Base-by-base conservation (phyloP, 805 yeast species). In the Schwanniomyces polymorphus region DNA sequence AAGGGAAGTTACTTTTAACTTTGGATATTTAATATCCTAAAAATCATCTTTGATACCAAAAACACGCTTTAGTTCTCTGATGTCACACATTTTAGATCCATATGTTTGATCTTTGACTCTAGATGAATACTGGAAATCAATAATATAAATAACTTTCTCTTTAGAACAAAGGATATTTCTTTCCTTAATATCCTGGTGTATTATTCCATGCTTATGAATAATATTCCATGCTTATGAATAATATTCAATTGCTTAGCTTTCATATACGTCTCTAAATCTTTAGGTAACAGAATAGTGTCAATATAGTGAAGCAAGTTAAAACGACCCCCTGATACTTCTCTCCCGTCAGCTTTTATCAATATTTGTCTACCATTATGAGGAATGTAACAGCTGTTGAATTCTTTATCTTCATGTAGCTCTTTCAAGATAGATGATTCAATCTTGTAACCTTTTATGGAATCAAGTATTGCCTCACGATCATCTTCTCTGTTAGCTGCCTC, bases 171-270 rank as follows among this genome's bases (percentile, higher is more conserved):
- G 43, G 34, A 48, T 21, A 28, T 44, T 44, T 7, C 16, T 16
- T 12, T 27, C 17, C 28, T 26, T 26, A 16, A 48, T 48, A 41
- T 48, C 47, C 21, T 37, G 33, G 27, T 48, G 48, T n/a, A 41
- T 34, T 7, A 47, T 26, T 12, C 48, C 51, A 33, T 43, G 28
- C 27, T 25, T 23, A 27, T 47, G 51, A 8, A 47, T 43, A 14
- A 41, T 40, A 27, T 40, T 43, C 14, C 41, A 27, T 41, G 23
- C 23, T 4, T 3, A 21, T 21, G 23, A 21, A 21, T 21, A 21
- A 21, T 21, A 21, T 21, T 5, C 23, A 21, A 48, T n/a, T 44
- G 34, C 7, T 8, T 35, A 11, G 27, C 38, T 33, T 33, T 35
- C 14, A 18, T 35, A n/a, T 35, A 35, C 4, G 39, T 35, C 2